Evolutionary conservation across 2,329 filamentous ascomycete genomes (phyloP), one percentile per base, ranked within the genome.

Genomic region (Penicillium sp.): DNA sequence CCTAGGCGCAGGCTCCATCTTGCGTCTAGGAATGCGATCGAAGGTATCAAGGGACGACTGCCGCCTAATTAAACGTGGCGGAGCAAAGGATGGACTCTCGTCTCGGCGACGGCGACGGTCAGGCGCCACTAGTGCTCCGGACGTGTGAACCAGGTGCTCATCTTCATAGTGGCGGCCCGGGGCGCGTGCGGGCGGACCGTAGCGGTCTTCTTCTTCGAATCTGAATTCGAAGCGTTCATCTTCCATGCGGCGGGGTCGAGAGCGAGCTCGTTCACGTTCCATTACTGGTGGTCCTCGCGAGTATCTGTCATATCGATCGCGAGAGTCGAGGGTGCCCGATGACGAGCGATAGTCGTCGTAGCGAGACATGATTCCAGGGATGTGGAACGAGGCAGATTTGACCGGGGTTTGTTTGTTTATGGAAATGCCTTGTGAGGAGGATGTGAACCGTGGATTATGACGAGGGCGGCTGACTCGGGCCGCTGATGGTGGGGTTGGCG

Each of bases 31-130:
- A 27, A 86, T 86, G 49, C 92, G 87, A 74, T 97, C 93, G 70
- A 91, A 96, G 0, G 90, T 96, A 73, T 96, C 93, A 39, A 96
- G 81, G 52, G 91, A 96, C 14, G 91, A 96, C 73, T 96, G 92
- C 3, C 54, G 48, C 42, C 93, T 85, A 50, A 95, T 70, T 61
- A 93, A 82, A 29, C 81, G 81, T 2, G 91, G 92, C 46, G 89
- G 83, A 33, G 82, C 81, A 46, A 67, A 64, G 22, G 79, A 78
- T 44, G 80, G 76, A 53, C 80, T 76, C 3, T 82, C 83, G 10
- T 84, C 82, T 52, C 62, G 60, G 31, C 84, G 83, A 52, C 82
- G 80, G 56, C 85, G 84, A 64, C 79, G 74, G 51, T 83, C 79
- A 46, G 82, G 85, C 52, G 85, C 82, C 56, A 78, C 82, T 62